Conservation (phyloP, 306 rosid genomes). For the Malus fusca region DNA sequence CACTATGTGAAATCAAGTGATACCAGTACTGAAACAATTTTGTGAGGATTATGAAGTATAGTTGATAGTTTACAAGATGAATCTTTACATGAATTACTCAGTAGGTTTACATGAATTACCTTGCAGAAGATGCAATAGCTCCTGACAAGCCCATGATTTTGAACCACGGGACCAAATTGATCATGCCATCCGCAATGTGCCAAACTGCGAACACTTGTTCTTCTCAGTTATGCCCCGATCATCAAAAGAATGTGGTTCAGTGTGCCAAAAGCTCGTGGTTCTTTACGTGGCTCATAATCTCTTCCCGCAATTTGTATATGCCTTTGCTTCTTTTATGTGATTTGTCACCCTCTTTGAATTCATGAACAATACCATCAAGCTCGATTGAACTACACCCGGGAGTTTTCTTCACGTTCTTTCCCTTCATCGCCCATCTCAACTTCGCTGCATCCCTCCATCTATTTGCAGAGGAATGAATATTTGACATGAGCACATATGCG, state of each 20-base stretch:
- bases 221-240: neutral
- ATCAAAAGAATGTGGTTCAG: neutral
- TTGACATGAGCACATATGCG: slow-evolving; percentile 32
- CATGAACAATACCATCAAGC: slow-evolving; percentile 31
- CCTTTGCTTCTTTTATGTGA: slow-evolving; percentile 19
- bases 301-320: slow-evolving; percentile 19
- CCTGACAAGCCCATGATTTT: neutral
- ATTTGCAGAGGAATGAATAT: slow-evolving; percentile 32
- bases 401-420: slow-evolving; percentile 29
- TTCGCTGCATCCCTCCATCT: slow-evolving; percentile 38
- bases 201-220: neutral
- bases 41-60: neutral
- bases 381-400: slow-evolving; percentile 42
- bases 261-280: slow-evolving; percentile 1
- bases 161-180: neutral
- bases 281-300: slow-evolving; percentile 17
- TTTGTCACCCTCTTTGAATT: slow-evolving; percentile 31
- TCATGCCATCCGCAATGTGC: neutral
- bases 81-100: neutral
- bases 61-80: neutral
- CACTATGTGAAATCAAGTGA: no score
- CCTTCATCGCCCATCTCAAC: slow-evolving; percentile 38
- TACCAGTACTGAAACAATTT: neutral
- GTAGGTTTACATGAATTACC: neutral
- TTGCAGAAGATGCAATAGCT: neutral